These are phyloP conservation scores for Luffa acutangula DNA, from an alignment of 306 rosid species.

Conservation along the genomic window DNA sequence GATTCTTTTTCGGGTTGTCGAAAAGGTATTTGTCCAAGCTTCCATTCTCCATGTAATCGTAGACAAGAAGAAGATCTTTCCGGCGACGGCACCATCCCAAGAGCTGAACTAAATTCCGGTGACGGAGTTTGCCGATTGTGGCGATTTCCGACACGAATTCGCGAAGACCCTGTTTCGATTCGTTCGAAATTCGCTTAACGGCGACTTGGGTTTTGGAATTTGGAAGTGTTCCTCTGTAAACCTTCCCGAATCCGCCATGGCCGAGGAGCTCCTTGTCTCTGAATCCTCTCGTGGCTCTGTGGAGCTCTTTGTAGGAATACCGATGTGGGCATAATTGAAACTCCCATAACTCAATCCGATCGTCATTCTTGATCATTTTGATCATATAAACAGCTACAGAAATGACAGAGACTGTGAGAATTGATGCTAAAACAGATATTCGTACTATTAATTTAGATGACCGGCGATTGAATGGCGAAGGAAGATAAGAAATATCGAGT, in stretches of 20 bases:
- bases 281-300: neutral
- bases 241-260: neutral
- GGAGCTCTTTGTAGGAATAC: neutral
- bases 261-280: neutral
- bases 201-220: neutral
- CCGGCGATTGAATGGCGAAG: neutral
- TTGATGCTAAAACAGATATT: neutral
- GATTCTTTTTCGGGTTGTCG: neutral
- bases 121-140: neutral
- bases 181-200: neutral
- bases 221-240: neutral
- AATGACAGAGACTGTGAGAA: neutral
- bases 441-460: neutral
- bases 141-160: neutral
- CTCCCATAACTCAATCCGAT: neutral
- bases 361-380: neutral
- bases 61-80: neutral
- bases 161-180: neutral
- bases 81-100: slow-evolving; percentile 9
- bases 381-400: neutral
- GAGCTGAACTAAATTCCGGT: slow-evolving; percentile 7
- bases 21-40: neutral
- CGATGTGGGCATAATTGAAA: neutral
- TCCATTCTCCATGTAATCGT: neutral
- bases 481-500: neutral